Conservation (phyloP, 192 early-diverging fungal species). For the Coemansia reversa region DNA sequence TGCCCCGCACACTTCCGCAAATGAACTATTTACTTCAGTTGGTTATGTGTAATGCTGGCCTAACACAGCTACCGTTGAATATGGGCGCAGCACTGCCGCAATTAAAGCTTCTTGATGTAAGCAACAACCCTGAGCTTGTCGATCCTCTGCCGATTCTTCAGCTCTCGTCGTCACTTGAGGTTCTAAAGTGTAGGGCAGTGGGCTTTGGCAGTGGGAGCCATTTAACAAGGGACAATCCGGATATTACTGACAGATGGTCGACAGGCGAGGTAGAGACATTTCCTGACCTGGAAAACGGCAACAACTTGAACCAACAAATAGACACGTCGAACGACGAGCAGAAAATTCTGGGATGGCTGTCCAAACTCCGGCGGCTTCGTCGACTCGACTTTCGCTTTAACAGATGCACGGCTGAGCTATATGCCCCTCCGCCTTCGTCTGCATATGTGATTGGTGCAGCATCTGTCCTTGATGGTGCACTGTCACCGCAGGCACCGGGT, state of each 20-base stretch:
- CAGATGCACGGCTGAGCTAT: constrained; percentile 36
- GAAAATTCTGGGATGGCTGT: constrained; percentile 15
- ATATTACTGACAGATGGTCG: neutral
- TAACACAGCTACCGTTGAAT: constrained; percentile 33
- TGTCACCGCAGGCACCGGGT: constrained; percentile 38
- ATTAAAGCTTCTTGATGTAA: constrained; percentile 41
- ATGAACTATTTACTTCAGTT: constrained; percentile 39
- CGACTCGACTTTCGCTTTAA: constrained; percentile 50
- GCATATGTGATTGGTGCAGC: constrained; percentile 1
- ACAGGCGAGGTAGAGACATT: constrained; percentile 17
- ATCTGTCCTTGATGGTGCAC: constrained; percentile 24
- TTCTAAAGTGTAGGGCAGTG: constrained; percentile 41
- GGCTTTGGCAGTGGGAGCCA: constrained; percentile 24
- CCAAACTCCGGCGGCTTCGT: constrained; percentile 28
- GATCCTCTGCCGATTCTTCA: constrained; percentile 42
- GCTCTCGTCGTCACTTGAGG: constrained; percentile 35
- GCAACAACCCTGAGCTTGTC: constrained; percentile 42
- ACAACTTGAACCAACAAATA: too few species aligned
- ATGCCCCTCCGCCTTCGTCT: constrained; percentile 21
- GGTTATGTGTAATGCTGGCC: constrained; percentile 40
- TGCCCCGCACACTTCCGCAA: constrained; percentile 36
- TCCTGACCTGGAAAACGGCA: constrained; percentile 4
- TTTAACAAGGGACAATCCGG: constrained; percentile 1
- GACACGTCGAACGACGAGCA: constrained; percentile 6
- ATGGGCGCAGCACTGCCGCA: constrained; percentile 42